Base-by-base conservation (phyloP, 75 land plant species). In the Cunninghamia lanceolata region DNA sequence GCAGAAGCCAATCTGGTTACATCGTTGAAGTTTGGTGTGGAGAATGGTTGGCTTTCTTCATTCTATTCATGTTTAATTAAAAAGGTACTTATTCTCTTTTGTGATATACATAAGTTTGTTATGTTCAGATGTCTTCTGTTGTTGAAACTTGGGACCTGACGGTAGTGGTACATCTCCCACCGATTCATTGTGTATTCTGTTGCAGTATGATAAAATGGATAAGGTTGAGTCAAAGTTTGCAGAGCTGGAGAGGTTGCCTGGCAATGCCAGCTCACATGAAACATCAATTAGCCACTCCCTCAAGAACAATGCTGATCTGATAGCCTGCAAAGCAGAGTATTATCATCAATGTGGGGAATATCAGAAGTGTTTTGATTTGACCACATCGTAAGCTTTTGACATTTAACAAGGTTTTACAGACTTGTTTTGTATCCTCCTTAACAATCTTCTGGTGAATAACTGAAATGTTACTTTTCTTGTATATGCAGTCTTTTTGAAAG, bases 291-390 rank as follows among this genome's bases (percentile, higher is more conserved):
- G 85, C 70, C 83, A 82, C 54, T 91, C 94, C 70, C 88, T 98
- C n/a, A 94, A 94, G 90, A 94, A 91, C 86, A 98, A 98, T 85
- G 91, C 93, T 84, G 99, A 98, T 85, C 92, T 98, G 81, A 82
- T 96, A 85, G 94, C 94, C 47, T 96, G 99, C 88, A 96, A 93
- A 89, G 99, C 99, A 85, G 99, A 98, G 47, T 95, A 95, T 81
- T 93, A 94, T 40, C 94, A 98, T 86, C 98, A 95, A 71, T 92
- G 94, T 84, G 99, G 99, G 53, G 99, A 98, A 89, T 96, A 94
- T 88, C 99, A 96, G 76, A 94, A 94, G 90, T 96, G 97, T 82
- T 96, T 95, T 89, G 99, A 95, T 45, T 90, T 93, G 53, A 98
- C 99, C 8, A 92, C 96, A 42, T 81, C 56, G 98, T 96, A 90